These are phyloP conservation scores for Chytridium lagenaria DNA, from an alignment of 371 early-diverging fungal species.

Conservation along the genomic window DNA sequence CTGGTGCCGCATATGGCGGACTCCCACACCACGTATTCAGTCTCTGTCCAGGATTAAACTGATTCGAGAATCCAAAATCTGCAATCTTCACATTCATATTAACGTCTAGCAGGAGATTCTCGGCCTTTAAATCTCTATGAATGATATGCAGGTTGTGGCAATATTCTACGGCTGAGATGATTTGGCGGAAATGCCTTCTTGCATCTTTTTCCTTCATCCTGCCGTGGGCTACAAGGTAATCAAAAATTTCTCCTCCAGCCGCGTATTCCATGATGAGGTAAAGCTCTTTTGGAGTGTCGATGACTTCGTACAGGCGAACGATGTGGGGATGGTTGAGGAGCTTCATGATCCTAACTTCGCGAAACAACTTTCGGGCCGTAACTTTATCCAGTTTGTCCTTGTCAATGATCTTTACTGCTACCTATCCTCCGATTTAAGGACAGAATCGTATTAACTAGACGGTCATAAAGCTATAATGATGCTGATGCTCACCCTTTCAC, in stretches of 20 bases:
- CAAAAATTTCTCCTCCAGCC: constrained; percentile 63
- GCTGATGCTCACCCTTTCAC: constrained; percentile 85
- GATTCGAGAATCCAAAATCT: constrained; percentile 77
- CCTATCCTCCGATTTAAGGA: too few relatives aligned
- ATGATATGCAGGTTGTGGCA: constrained; percentile 69
- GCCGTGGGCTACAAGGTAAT: constrained; percentile 67
- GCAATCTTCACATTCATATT: constrained; percentile 68
- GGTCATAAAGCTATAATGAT: neutral
- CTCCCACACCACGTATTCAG: constrained; percentile 76
- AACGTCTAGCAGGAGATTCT: constrained; percentile 58
- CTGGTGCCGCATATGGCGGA: constrained; percentile 79
- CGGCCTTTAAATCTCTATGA: constrained; percentile 72
- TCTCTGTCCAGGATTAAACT: constrained; percentile 64
- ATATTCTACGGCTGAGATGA: constrained; percentile 66
- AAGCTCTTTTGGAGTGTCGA: constrained; percentile 65
- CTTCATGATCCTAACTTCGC: constrained; percentile 77
- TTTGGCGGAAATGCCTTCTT: constrained; percentile 67
- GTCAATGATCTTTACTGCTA: constrained; percentile 66
- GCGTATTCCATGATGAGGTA: constrained; percentile 65
- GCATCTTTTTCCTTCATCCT: constrained; percentile 70
- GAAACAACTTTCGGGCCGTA: constrained; percentile 59
- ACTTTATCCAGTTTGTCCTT: constrained; percentile 59
- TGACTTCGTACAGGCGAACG: constrained; percentile 71
- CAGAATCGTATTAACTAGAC: neutral
- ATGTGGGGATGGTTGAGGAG: constrained; percentile 66